Base-by-base conservation (phyloP, 805 yeast genomes). In the Scheffersomyces lignosus region DNA sequence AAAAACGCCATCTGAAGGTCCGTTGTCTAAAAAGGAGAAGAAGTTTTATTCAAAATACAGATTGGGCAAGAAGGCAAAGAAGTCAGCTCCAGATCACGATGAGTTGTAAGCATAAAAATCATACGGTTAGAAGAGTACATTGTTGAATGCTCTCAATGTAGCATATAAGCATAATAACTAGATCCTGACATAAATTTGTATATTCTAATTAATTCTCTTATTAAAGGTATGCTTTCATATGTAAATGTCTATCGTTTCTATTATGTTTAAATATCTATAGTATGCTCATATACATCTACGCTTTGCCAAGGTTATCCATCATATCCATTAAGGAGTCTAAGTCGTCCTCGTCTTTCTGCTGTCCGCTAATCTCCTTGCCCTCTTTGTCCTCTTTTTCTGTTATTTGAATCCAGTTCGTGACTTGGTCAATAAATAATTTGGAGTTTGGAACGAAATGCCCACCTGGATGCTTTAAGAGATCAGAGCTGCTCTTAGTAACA, bases 401-500 rank as follows among this genome's bases (percentile, higher is more conserved):
- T 2, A 35, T 45, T 33, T 51, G 56, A 9, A 70, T 63, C 74
- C 74, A 70, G 40, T 62, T 65, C 13, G 60, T 51, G 5, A 68
- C 72, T 42, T 66, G 66, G 36, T 64, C 69, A 2, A 68, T 57
- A 42, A 61, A 51, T 12, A 57, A 33, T 59, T 85, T 86, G 33
- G 89, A 83, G 62, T 87, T 88, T 18, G 98, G 99, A 31, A 91
- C 96, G 65, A 85, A 89, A 56, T 91, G 99, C 1, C 98, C 97
- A 43, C 99, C 98, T 7, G 97, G 97, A 54, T 91, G 99, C 45
- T 77, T 83, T 41, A 83, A 69, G 4, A 85, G 65, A 35, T 76
- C 75, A 35, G 83, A 77, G 26, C 73, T 61, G 13, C 75, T 73
- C 40, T 56, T 55, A 33, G 56, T 43, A 16, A 41, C 36, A 14